Base-by-base conservation (phyloP, 2,329 filamentous ascomycete species). In the Sporothrix variecibatus region DNA sequence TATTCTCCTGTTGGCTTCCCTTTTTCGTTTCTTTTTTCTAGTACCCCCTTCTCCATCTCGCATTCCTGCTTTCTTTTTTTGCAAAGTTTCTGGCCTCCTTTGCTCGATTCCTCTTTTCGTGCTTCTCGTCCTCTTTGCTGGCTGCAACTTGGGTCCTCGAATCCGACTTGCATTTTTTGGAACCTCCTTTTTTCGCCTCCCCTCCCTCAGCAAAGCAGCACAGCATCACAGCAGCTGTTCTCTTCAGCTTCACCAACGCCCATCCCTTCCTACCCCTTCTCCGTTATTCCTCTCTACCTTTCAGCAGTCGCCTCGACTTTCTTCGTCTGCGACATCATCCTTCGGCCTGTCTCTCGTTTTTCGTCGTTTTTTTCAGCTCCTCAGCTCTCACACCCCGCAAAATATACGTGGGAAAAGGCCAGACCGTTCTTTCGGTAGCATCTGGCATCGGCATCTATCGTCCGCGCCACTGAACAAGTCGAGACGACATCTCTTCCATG, bases 61-160 rank as follows among this genome's bases (percentile, higher is more conserved):
- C 67, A 53, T 72, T 74, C 20, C 56, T 67, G 60, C 46, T 65
- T 43, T 40, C 56, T 72, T 71, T 34, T 34, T 68, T 60, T 65
- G 49, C 69, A 28, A 28, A 17, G 34, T 51, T 38, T 43, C 68
- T 71, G 58, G 28, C 23, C 31, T 58, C 31, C 9, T 34, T 43
- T 46, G 28, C n/a, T 46, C 11, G 8, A 34, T 28, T 28, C n/a
- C 62, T 28, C 11, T 28, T n/a, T 23, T 40, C 60, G 64, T 15
- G 64, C 53, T 38, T 34, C 40, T 26, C 38, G 38, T 28, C 9
- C 40, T 53, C 31, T 38, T 31, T 31, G 58, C 71, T 34, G 40
- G 38, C 64, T 49, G n/a, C 2, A 15, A 23, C 62, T 28, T 67
- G n/a, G 62, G 23, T 46, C n/a, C 31, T 46, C 38, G 62, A 67